These are phyloP conservation scores for Geotrichum candidum DNA, from an alignment of 1,139 yeast genomes.

Conservation along the genomic window DNA sequence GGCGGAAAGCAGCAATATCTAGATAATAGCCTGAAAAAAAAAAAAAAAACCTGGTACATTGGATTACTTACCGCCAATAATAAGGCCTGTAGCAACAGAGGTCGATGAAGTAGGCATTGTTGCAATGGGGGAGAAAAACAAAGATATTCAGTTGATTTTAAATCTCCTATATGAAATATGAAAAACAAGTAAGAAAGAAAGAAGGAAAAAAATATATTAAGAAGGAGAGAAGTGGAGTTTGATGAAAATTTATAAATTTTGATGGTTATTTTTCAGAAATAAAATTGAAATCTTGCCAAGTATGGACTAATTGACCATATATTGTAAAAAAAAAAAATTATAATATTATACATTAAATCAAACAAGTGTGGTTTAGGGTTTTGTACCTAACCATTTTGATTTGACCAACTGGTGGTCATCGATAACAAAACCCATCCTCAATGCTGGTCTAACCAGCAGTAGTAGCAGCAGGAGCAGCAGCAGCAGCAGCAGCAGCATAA, in stretches of 20 bases:
- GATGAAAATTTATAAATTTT: not conserved
- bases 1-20: not conserved
- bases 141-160: not conserved
- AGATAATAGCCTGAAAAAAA: not conserved
- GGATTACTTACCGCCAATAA: conserved; percentile 27
- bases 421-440: not conserved
- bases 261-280: not conserved
- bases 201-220: not conserved
- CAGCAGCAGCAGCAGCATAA: too few relatives aligned
- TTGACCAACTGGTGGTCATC: not conserved
- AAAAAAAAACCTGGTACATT: not conserved
- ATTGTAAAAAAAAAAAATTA: not conserved
- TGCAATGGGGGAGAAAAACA: not conserved
- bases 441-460: too few relatives aligned
- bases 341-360: too few relatives aligned
- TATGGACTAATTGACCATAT: not conserved
- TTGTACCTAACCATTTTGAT: not conserved
- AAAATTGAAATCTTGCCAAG: too few relatives aligned
- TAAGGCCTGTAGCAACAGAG: conserved; percentile 35
- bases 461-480: too few relatives aligned
- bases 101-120: conserved; percentile 32
- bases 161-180: not conserved
- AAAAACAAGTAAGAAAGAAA: not conserved
- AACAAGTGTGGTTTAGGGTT: not conserved
- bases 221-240: not conserved